Base-by-base conservation (phyloP, 2,329 filamentous ascomycete species). In the Ophiostoma ips region DNA sequence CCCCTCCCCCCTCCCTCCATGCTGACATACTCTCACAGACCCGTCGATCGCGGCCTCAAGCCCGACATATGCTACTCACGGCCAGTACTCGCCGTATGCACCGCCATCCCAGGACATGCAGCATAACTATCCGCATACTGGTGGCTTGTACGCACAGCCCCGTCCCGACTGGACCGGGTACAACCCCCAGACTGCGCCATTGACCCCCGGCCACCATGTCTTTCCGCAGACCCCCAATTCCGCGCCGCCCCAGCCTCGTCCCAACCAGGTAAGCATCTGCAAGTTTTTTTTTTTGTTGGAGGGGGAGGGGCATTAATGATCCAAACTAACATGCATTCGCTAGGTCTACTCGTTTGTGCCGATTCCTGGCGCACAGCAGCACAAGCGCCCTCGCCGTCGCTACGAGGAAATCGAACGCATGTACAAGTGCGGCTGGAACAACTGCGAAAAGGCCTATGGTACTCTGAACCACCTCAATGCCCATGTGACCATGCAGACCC, bases 321-420 rank as follows among this genome's bases (percentile, higher is more conserved):
- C 16, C 7, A n/a, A 13, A 33, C 48, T 50, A 18, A 50, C 49
- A 30, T 3, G 56, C 53, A 53, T 58, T 51, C 59, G 70, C n/a
- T 76, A 95, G 76, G 90, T 98, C 37, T 96, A 96, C 65, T 95
- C 89, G 0, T 96, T 98, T 62, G 92, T 96, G 31, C 90, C 92
- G 0, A 96, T 96, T 60, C 92, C 92, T 2, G 92, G 92, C 56
- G 87, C 90, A 12, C 89, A 95, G 64, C 92, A 98, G 64, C 90
- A 96, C 66, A 98, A 98, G 72, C 81, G 92, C 52, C 92, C 92
- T 12, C 79, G 92, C 56, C 76, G 92, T 60, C 80, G 92, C 49
- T 98, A 95, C 61, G 92, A 98, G 67, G 92, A 98, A 65, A 98
- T 98, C 59, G 92, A 98, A 71, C 83, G 92, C 63, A 96, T 98